Conservation (phyloP, 2,329 filamentous ascomycete genomes). For the Albophoma yamanashiensis region DNA sequence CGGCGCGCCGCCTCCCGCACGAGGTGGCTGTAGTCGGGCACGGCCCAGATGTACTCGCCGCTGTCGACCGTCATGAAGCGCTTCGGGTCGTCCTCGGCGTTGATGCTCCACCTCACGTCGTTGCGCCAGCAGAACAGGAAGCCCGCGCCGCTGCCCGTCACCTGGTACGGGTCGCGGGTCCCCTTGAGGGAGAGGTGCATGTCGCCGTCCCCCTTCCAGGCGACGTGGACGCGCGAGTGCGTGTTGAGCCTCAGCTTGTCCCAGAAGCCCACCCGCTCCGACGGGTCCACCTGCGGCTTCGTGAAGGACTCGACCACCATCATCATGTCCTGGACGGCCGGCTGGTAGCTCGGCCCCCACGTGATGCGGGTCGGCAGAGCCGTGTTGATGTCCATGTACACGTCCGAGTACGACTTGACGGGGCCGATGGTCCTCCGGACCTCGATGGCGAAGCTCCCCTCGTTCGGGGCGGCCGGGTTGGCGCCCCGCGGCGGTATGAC, state of each 20-base stretch:
- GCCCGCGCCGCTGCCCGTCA: constrained; percentile 86
- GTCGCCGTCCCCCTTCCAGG: constrained; percentile 93
- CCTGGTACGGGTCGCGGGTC: constrained; percentile 81
- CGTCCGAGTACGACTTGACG: constrained; percentile 93
- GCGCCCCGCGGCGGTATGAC: constrained; percentile 61
- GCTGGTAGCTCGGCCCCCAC: constrained; percentile 96
- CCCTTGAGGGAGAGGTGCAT: constrained; percentile 90
- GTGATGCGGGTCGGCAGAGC: constrained; percentile 85
- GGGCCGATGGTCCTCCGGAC: constrained; percentile 86
- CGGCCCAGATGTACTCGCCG: constrained; percentile 85
- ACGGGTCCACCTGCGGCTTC: constrained; percentile 87
- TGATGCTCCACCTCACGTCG: constrained; percentile 79
- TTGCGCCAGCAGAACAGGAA: constrained; percentile 99
- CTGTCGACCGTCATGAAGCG: constrained; percentile 94
- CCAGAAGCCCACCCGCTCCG: constrained; percentile 94
- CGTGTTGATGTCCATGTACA: constrained; percentile 86
- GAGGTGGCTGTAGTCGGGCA: constrained; percentile 87
- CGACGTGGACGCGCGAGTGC: constrained; percentile 78
- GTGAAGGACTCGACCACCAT: constrained; percentile 97
- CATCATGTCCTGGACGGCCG: constrained; percentile 99
- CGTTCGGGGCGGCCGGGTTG: constrained; percentile 42
- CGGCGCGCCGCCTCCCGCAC: constrained; percentile 54
- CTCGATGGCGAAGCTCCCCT: constrained; percentile 68
- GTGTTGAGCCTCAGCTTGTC: constrained; percentile 94
- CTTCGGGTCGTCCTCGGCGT: constrained; percentile 75